Evolutionary conservation across 768 basidiomycete genomes (phyloP), one percentile per base, ranked within the genome.

Genomic region (Trichaptum fuscoviolaceum): DNA sequence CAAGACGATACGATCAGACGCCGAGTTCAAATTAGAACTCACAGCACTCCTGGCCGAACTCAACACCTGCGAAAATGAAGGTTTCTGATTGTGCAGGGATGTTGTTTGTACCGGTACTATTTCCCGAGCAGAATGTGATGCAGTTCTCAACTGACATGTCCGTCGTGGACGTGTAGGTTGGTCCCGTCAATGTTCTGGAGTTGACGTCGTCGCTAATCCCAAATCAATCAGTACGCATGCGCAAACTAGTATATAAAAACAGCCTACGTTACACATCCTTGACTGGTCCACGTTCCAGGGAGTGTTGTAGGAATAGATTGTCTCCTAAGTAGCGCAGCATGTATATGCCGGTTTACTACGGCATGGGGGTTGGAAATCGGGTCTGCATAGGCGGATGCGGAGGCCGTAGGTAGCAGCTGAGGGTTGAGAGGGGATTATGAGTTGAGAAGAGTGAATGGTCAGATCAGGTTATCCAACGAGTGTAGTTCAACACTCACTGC

Each of bases 41-140:
- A 88, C 87, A 88, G 76, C 87, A 89, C 74, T 89, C 84, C 67
- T 83, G 78, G 24, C 80, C 83, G 68, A 81, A 92, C 75, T 92
- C 91, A 20, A 86, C 81, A 17, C 92, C 92, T 20, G 91, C 89
- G 69, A 84, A 91, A 66, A 87, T 75, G 72, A 80, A 90, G 42
- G 42, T 52, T 12, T 52, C 42, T 12, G 42, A 12, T 20, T 52
- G 42, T 20, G 42, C 42, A 52, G 42, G 42, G 42, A 52, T 52
- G 20, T 52, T 20, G 20, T 20, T 20, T 20, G 42, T 12, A 52
- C 42, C 42, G 42, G 42, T 52, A 20, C 42, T 52, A 9, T 74
- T 69, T 65, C 79, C 74, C n/a, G 76, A 63, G 72, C 84, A 85
- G 69, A 78, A 84, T 64, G 35, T 72, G 68, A 84, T 74, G 70